These are phyloP conservation scores for Selaginella moellendorffii DNA, from an alignment of 75 land plant species.

Conservation along the genomic window DNA sequence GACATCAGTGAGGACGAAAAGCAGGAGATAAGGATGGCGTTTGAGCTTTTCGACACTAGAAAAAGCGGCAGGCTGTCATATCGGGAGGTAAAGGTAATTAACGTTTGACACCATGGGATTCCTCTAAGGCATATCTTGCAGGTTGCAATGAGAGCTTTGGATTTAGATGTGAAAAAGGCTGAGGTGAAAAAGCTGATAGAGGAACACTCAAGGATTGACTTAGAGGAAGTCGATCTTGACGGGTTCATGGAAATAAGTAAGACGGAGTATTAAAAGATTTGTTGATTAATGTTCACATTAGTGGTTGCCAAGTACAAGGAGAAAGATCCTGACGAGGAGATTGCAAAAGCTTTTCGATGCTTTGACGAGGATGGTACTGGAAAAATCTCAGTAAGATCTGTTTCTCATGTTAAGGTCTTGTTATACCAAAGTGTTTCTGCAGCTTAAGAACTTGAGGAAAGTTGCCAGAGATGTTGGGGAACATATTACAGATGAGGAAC, in stretches of 20 bases:
- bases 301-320: constrained; percentile 28
- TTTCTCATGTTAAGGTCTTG: no score
- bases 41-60: constrained; percentile 29
- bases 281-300: background rate
- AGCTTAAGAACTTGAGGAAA: constrained; percentile 31
- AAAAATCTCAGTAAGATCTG: constrained; percentile 22
- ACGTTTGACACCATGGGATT: no score
- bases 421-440: no score
- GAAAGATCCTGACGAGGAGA: constrained; percentile 26
- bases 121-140: no score
- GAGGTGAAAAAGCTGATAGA: constrained; percentile 24
- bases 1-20: constrained; percentile 20
- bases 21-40: constrained; percentile 30
- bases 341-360: constrained; percentile 22
- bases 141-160: constrained; percentile 31
- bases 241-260: constrained; percentile 30
- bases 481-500: constrained; percentile 24
- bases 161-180: constrained; percentile 27
- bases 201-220: constrained; percentile 18
- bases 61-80: constrained; percentile 22
- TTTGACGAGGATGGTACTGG: constrained; percentile 35
- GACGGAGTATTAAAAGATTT: background rate
- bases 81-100: constrained; percentile 25
- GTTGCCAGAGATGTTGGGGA: constrained; percentile 26
- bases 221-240: constrained; percentile 21